Evolutionary conservation across 1,284 basidiomycete genomes (phyloP), one percentile per base, ranked within the genome.

Genomic region (Heterobasidion annosum): DNA sequence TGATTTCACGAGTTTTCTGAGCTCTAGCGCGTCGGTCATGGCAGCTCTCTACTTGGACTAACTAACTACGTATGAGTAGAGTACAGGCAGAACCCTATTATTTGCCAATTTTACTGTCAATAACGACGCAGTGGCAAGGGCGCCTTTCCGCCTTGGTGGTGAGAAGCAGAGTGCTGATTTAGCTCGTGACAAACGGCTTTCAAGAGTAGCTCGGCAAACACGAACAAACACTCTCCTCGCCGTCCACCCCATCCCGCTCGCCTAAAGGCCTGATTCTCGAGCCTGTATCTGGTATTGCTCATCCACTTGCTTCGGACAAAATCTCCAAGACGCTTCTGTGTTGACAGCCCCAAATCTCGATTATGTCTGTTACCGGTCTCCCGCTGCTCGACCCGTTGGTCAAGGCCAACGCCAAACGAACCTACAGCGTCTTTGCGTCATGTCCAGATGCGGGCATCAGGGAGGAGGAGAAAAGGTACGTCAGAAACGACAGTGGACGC

Each of bases 1-100:
- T 70, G 83, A 78, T 75, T 88, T 90, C 54, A 87, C 86, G 69
- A 88, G 80, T 68, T 81, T 82, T 77, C 82, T 90, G 71, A 91
- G 76, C 71, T 91, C 87, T 66, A 72, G 71, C 40, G 69, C 70
- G 53, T 63, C 63, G 56, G 72, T 65, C 71, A 73, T 73, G 32
- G 37, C 37, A 40, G 37, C 37, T 40, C 10, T 40, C 37, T 10
- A 40, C 37, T 40, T 40, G 12, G n/a, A 40, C 37, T 40, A 40
- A 8, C 37, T 40, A 40, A 10, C 12, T 40, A 40, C 25, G 25
- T 25, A 25, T 25, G 25, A 40, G 37, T 40, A 40, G 12, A n/a
- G 10, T 40, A 40, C 37, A 40, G 37, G 37, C 4, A 12, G 37
- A 10, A 40, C 10, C n/a, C 10, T 12, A 40, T 40, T n/a, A n/a